Evolutionary conservation across 2,329 filamentous ascomycete species (phyloP), one percentile per base, ranked within the genome.

Genomic region (Phialemonium atrogriseum): DNA sequence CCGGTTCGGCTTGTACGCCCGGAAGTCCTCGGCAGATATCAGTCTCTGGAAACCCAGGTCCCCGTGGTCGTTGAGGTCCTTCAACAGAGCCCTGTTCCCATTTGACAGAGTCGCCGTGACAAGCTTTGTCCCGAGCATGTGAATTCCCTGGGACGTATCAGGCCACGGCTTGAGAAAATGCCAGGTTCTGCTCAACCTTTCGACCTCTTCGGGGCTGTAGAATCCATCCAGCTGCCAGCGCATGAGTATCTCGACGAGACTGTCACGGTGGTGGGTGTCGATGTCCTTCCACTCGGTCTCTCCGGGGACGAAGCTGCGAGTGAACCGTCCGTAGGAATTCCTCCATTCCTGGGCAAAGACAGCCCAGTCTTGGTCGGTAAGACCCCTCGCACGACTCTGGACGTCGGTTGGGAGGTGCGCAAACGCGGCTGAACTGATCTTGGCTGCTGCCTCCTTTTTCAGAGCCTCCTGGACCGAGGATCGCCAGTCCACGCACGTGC

Each of bases 401-500:
- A 74, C 52, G 5, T 55, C 41, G 8, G 60, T 57, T 0, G 72
- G 48, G 5, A 78, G 51, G 10, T 60, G 58, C 33, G 54, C 49
- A 21, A 58, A 54, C 23, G 60, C 44, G 11, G 66, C 59, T 19
- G 77, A 61, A 3, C 62, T 59, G 10, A 50, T 48, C 44, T 72
- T 70, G 35, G 60, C 54, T 17, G 56, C 49, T 10, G 73, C 68
- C 23, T 66, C 64, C 9, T 62, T 49, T 15, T 58, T 51, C 28
- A 91, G 68, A 33, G 73, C 71, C 7, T 66, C 58, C 10, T 67
- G 72, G 13, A 91, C 73, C 2, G 76, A 74, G 23, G 63, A 64
- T 35, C 83, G 78, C 83, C 84, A 89, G 61, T 89, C 70, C 27
- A 91, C 84, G 40, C 80, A 75, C 1, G 85, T 91, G 43, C 83